These are phyloP conservation scores for Penicillium cataractarum DNA, from an alignment of 495 filamentous ascomycete genomes.

Conservation along the genomic window DNA sequence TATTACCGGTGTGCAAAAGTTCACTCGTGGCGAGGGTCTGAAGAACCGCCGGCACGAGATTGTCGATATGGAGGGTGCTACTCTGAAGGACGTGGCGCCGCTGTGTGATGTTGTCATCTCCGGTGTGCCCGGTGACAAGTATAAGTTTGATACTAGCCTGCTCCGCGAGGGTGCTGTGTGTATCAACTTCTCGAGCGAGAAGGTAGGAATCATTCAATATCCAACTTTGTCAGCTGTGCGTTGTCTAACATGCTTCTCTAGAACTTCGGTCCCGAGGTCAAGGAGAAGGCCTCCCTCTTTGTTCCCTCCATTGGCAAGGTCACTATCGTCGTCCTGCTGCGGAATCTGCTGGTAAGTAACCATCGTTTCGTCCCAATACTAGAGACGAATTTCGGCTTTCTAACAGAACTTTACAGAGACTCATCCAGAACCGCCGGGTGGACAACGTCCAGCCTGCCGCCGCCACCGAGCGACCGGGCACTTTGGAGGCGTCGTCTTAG, in stretches of 20 bases:
- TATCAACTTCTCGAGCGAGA: conserved; percentile 95
- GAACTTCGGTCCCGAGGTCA: conserved; percentile 88
- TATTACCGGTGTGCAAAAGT: conserved; percentile 87
- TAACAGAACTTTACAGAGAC: conserved; percentile 37
- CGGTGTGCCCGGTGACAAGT: conserved; percentile 84
- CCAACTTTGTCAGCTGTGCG: background rate
- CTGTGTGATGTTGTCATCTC: conserved; percentile 92
- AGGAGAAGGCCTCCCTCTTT: conserved; percentile 94
- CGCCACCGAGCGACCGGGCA: conserved; percentile 49
- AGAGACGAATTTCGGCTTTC: background rate
- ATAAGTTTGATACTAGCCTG: conserved; percentile 82
- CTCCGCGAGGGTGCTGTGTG: conserved; percentile 89
- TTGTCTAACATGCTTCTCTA: conserved; percentile 28
- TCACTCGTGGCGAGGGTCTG: conserved; percentile 84
- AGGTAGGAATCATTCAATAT: conserved; percentile 48
- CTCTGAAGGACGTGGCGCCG: conserved; percentile 76
- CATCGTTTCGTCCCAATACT: background rate
- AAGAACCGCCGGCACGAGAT: conserved; percentile 82
- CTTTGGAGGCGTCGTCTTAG: conserved; percentile 42
- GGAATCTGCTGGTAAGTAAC: conserved; percentile 79
- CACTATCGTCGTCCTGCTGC: conserved; percentile 86
- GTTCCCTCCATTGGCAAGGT: conserved; percentile 97
- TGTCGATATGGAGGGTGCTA: conserved; percentile 72
- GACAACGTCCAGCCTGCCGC: conserved; percentile 50
- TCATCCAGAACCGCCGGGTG: conserved; percentile 53